Percentiles rank a stretch among this genome's conserved stretches.
These are phyloP conservation scores for Panicum virgatum DNA, from an alignment of 202 grass and related monocot genomes.

Conservation along the genomic window DNA sequence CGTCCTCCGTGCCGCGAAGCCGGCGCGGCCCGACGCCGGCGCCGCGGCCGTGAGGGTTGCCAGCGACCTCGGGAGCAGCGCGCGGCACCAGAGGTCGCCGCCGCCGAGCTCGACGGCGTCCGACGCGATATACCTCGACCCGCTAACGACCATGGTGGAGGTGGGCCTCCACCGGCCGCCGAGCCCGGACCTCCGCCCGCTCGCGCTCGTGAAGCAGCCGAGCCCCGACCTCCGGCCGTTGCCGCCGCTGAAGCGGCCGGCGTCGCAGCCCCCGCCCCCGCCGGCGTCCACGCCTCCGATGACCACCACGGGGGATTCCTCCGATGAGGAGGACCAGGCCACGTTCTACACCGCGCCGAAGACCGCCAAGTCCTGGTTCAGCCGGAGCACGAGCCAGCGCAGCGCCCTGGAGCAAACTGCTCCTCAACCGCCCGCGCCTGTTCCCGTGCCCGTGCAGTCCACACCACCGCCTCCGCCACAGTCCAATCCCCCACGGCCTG, in stretches of 20 bases:
- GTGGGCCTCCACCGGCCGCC: conserved; percentile 16
- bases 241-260: conserved; percentile 46
- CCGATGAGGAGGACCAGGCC: conserved; percentile 44
- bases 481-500: conserved; percentile 12
- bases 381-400: conserved; percentile 56
- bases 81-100: conserved; percentile 41
- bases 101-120: conserved; percentile 54
- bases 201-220: conserved; percentile 45
- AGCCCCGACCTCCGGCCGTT: conserved; percentile 63
- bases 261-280: conserved; percentile 12
- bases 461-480: not conserved
- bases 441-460: not conserved
- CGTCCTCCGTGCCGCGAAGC: not conserved
- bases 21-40: not conserved
- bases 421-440: not conserved
- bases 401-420: conserved; percentile 45
- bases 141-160: conserved; percentile 43
- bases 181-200: conserved; percentile 58
- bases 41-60: conserved; percentile 17
- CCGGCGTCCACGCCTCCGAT: conserved; percentile 30
- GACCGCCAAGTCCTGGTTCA: conserved; percentile 45
- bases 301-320: conserved; percentile 36
- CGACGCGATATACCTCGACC: conserved; percentile 52
- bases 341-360: conserved; percentile 56
- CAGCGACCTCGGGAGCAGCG: conserved; percentile 46